Evolutionary conservation across 176 grass and related monocot genomes (phyloP).

Genomic region (Oryza meridionalis): DNA sequence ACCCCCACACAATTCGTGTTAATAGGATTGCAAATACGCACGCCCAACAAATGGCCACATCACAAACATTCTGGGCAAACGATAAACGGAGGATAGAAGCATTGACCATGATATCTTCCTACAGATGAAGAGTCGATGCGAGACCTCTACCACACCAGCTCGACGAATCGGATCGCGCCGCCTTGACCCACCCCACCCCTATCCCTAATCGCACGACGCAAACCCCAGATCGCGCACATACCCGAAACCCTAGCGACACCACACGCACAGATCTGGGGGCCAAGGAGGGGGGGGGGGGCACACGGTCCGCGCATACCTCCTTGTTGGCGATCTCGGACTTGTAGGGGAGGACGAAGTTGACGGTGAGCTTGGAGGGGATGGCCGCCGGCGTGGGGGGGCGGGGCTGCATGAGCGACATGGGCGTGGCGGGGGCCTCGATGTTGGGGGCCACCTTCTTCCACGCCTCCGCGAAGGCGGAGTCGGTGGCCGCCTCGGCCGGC

Average conservation of each 20-base stretch:
- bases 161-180: conserved; percentile 18
- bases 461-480: conserved; percentile 67
- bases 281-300: too few species aligned
- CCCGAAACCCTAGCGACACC: conserved; percentile 33
- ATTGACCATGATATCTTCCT: neutral
- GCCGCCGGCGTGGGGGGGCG: conserved; percentile 68
- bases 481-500: conserved; percentile 54
- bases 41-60: neutral
- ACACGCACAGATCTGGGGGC: conserved; percentile 39
- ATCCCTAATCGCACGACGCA: neutral
- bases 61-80: neutral
- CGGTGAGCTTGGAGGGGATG: conserved; percentile 84
- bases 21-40: neutral
- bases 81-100: neutral
- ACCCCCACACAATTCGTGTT: neutral
- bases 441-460: conserved; percentile 80
- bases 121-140: neutral
- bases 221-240: conserved; percentile 15
- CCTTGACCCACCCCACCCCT: neutral
- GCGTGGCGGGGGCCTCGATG: conserved; percentile 66
- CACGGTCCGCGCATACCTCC: conserved; percentile 53
- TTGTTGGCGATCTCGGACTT: conserved; percentile 94
- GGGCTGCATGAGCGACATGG: conserved; percentile 70
- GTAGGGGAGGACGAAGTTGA: conserved; percentile 92
- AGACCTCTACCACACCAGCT: neutral